A percentile compares a stretch with the other conserved stretches of the same genome.
Conservation (phyloP, 176 grass and related monocot species). For the Microstegium vimineum region DNA sequence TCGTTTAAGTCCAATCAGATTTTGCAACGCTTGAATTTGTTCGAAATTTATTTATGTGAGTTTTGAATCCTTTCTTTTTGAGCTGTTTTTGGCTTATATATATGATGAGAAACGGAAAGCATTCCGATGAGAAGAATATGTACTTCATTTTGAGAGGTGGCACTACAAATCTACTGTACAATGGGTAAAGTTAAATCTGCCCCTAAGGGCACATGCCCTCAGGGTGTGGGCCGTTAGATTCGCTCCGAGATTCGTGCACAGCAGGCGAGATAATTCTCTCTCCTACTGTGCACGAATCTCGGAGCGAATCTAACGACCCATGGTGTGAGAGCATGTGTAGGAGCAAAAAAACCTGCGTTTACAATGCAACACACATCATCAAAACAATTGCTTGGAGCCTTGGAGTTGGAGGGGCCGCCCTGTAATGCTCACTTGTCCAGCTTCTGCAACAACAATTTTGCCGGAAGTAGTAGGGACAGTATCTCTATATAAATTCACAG, state of each 20-base stretch:
- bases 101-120: background rate
- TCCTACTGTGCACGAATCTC: too few species aligned
- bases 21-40: background rate
- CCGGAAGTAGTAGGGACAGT: background rate
- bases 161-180: background rate
- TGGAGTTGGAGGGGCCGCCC: too few species aligned
- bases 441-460: background rate
- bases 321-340: too few species aligned
- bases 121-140: background rate
- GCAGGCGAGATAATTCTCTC: too few species aligned
- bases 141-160: background rate
- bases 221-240: too few species aligned
- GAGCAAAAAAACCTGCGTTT: too few species aligned
- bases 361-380: constrained; percentile 2
- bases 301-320: too few species aligned
- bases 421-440: background rate
- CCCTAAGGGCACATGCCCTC: too few species aligned
- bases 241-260: too few species aligned
- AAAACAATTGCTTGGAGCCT: background rate
- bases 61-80: too few species aligned
- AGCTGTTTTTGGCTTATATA: background rate
- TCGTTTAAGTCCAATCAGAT: background rate
- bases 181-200: too few species aligned
- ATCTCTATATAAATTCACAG: constrained; percentile 1
- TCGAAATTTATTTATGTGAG: background rate